phyloP scores from a whole-genome alignment of 208 protist genomes.

The Leishmania tropica region DNA sequence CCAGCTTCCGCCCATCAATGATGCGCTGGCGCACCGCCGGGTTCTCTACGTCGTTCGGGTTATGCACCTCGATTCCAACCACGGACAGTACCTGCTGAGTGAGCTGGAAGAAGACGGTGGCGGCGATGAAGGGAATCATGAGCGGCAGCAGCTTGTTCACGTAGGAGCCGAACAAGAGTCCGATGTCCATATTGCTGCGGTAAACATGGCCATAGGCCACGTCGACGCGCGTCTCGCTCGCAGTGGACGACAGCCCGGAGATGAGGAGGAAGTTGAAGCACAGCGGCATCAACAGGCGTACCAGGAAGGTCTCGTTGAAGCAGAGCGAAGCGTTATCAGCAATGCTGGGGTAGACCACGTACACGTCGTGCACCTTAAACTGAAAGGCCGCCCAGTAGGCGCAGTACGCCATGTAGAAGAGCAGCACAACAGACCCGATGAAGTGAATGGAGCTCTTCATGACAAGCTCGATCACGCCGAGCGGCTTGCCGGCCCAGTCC shows the following conservation, averaged over 20 bases:
- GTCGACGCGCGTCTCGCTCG: constrained; percentile 43
- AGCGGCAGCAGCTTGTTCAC: constrained; percentile 88
- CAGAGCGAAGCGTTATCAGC: constrained; percentile 89
- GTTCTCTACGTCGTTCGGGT: constrained; percentile 73
- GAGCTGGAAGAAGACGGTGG: constrained; percentile 74
- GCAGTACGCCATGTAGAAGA: constrained; percentile 93
- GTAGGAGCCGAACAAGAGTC: constrained; percentile 67
- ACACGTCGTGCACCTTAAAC: constrained; percentile 91
- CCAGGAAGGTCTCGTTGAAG: constrained; percentile 89
- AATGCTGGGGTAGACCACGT: constrained; percentile 87
- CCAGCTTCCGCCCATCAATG: constrained; percentile 70
- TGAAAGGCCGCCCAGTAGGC: constrained; percentile 91
- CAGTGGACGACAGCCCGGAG: constrained; percentile 52
- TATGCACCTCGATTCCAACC: constrained; percentile 80
- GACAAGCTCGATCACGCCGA: constrained; percentile 79
- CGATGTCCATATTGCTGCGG: constrained; percentile 89
- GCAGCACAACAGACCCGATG: constrained; percentile 76
- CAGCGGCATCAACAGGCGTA: constrained; percentile 91
- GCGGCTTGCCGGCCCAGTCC: constrained; percentile 39
- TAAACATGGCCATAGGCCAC: constrained; percentile 91
- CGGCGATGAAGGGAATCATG: constrained; percentile 85
- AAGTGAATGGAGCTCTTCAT: constrained; percentile 78
- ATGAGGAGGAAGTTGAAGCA: constrained; percentile 93
- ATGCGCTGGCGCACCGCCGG: constrained; percentile 81
- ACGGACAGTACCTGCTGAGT: constrained; percentile 61